A percentile compares a stretch with the other conserved stretches of the same genome.
These are phyloP conservation scores for Colletotrichum godetiae DNA, from an alignment of 2,329 filamentous ascomycete genomes.

Conservation along the genomic window DNA sequence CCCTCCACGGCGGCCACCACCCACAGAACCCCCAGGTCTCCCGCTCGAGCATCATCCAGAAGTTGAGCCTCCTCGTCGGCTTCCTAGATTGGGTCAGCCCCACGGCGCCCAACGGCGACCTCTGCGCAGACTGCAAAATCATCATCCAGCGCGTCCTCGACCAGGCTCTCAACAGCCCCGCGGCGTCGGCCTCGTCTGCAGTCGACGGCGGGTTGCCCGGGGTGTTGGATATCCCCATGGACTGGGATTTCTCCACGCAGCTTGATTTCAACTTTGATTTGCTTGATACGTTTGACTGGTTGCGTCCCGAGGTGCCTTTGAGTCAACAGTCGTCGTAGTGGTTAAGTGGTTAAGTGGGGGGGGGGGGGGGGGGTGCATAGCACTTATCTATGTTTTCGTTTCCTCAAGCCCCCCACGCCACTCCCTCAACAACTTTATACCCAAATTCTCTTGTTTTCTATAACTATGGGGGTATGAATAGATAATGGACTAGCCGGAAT, in stretches of 20 bases:
- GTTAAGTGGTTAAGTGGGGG: too few relatives aligned
- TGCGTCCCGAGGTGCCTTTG: conserved; percentile 41
- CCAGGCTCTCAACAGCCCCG: conserved; percentile 56
- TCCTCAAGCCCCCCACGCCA: too few relatives aligned
- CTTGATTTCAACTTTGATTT: conserved; percentile 59
- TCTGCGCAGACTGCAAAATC: conserved; percentile 57
- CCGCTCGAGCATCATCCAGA: conserved; percentile 61
- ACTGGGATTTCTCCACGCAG: conserved; percentile 48
- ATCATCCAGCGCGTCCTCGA: conserved; percentile 64
- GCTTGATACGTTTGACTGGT: conserved; percentile 61
- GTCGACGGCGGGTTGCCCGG: conserved; percentile 27
- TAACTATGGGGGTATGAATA: too few relatives aligned
- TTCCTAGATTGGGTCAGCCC: conserved; percentile 64
- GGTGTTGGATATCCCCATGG: conserved; percentile 39
- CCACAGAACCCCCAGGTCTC: conserved; percentile 50
- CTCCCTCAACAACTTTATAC: too few relatives aligned
- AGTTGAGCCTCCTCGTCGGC: conserved; percentile 61
- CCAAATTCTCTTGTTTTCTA: too few relatives aligned
- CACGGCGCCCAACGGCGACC: conserved; percentile 58
- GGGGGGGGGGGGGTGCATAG: too few relatives aligned
- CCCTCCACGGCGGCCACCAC: conserved; percentile 41
- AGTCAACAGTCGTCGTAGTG: conserved; percentile 19
- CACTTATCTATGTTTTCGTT: too few relatives aligned
- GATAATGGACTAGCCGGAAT: too few relatives aligned
- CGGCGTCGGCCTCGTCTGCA: conserved; percentile 16